Percentiles rank a stretch among this genome's conserved stretches.
Conservation (phyloP, 2,329 filamentous ascomycete genomes). For the Colletotrichum lentis region DNA sequence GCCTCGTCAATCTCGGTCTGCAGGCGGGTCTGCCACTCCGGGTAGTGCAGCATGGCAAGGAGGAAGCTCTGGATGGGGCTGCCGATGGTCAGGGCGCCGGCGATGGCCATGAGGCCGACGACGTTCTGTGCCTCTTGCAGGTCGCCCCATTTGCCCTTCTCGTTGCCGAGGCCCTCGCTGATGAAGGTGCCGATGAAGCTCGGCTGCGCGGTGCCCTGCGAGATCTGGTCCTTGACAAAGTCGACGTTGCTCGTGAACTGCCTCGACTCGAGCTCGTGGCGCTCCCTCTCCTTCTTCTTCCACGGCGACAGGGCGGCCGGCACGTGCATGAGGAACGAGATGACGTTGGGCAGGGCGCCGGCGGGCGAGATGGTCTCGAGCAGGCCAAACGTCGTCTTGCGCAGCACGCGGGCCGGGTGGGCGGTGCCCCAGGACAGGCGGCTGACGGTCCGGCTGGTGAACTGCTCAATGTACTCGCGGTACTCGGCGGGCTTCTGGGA, state of each 20-base stretch:
- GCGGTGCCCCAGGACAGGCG: constrained; percentile 57
- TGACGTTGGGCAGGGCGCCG: constrained; percentile 54
- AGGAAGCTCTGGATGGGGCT: constrained; percentile 52
- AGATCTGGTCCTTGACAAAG: constrained; percentile 48
- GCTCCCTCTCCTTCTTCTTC: constrained; percentile 54
- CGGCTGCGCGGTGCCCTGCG: constrained; percentile 47
- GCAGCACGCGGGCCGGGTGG: constrained; percentile 51
- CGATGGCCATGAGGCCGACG: constrained; percentile 56
- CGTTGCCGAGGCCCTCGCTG: constrained; percentile 44
- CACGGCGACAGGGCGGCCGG: constrained; percentile 53
- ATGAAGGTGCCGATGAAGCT: constrained; percentile 55
- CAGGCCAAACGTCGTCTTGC: constrained; percentile 56
- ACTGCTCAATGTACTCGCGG: constrained; percentile 57
- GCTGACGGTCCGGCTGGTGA: constrained; percentile 56
- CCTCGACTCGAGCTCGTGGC: constrained; percentile 51
- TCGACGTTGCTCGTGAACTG: constrained; percentile 51
- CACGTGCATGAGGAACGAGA: constrained; percentile 51
- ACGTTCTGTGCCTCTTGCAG: constrained; percentile 54
- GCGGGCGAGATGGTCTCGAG: constrained; percentile 57
- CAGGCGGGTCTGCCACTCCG: constrained; percentile 47
- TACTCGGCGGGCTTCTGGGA: constrained; percentile 52
- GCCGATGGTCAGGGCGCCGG: constrained; percentile 55
- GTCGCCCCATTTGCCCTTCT: constrained; percentile 43
- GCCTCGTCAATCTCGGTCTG: constrained; percentile 53
- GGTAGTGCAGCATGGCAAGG: constrained; percentile 45